Base-by-base conservation (phyloP, 2,329 filamentous ascomycete genomes). In the Venturia carpophila region DNA sequence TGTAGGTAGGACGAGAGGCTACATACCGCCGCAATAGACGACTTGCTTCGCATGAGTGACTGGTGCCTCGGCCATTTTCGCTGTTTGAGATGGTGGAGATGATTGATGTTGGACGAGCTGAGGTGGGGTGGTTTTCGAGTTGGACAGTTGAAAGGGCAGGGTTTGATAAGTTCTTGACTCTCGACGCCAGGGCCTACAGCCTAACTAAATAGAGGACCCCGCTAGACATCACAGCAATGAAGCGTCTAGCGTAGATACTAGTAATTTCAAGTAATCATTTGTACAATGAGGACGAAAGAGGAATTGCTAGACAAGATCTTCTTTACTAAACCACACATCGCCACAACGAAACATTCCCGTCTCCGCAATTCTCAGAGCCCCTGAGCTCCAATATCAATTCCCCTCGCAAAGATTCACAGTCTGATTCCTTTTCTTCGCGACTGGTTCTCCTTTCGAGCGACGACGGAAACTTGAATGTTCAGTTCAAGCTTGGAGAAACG, bases 1-100 rank as follows among this genome's bases (percentile, higher is more conserved):
- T 24, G 58, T 2, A n/a, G 10, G n/a, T 21, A 27, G 15, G 11
- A 52, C n/a, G n/a, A n/a, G 6, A 27, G 45, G 17, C n/a, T 27
- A 24, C 67, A 21, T 62, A 67, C 66, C 66, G 45, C 66, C 66
- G 45, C 66, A 67, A 52, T 67, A 67, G 24, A 67, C 52, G 42
- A 67, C 66, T n/a, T 67, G 15, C 58, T 45, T 63, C 11, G 60
- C 45, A 15, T 39, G 60, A 13, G 60, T 34, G 4, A 37, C 41
- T 17, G 64, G 27, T 41, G 45, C 9, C 24, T 66, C 64, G n/a
- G 64, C 42, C 64, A 66, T 66, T 21, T 49, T 65, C 17, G n/a
- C 27, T 27, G 37, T 61, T 15, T 13, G 37, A 2, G 27, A 11
- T 19, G 52, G 3, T n/a, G 0, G 24, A 37, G 27, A 47, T 19